Percentiles rank a stretch among this genome's conserved stretches.
Evolutionary conservation across 225 moss, liverwort and hornwort genomes (phyloP).

Genomic region (Rhytidiadelphus loreus): DNA sequence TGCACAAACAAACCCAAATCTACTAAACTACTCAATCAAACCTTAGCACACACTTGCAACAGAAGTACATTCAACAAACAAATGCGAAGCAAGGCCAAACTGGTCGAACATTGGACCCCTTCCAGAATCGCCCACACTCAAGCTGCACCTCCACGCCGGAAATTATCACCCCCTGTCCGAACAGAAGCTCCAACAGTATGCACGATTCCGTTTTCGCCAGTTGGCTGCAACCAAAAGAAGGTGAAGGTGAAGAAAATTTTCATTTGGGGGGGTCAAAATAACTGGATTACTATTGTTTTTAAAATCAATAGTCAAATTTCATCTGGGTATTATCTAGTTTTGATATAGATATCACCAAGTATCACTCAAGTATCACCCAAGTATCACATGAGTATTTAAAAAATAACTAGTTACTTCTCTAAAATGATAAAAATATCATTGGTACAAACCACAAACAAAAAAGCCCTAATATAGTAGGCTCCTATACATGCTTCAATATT

Average conservation of each 20-base stretch:
- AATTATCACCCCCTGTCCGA: background rate
- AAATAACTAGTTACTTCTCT: background rate
- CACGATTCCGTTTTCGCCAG: background rate
- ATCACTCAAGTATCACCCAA: no score
- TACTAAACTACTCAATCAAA: background rate
- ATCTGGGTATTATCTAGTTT: no score
- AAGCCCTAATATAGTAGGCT: rapidly evolving
- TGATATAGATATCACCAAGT: background rate
- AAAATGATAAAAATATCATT: background rate
- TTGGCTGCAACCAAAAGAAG: background rate
- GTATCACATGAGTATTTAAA: background rate
- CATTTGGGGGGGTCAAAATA: background rate
- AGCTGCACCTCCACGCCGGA: background rate
- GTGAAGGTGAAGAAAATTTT: background rate
- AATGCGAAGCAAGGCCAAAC: background rate
- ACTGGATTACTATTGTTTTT: background rate
- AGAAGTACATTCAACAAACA: background rate
- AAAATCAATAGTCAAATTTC: no score
- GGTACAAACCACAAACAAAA: rapidly evolving
- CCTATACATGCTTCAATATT: rapidly evolving
- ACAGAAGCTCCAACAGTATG: background rate
- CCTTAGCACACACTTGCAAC: background rate
- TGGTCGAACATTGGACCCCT: background rate
- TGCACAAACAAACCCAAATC: background rate
- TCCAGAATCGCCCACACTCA: background rate